Base-by-base conservation (phyloP, 352 stramenopile species). In the Globisporangium perplexum region DNA sequence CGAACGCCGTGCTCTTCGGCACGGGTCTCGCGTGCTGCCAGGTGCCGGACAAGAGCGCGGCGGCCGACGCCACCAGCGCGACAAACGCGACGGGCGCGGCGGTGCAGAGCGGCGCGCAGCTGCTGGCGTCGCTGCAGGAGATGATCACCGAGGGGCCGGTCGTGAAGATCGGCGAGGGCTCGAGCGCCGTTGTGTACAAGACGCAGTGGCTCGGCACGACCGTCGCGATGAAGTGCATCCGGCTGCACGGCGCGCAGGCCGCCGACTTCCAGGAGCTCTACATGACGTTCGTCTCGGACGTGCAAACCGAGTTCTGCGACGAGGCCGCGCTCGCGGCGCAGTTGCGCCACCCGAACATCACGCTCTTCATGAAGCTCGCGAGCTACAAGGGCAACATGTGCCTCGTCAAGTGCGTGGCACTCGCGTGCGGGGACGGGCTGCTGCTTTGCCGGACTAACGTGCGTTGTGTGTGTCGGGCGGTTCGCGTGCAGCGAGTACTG, bases 131-230 rank as follows among this genome's bases (percentile, higher is more conserved):
- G 49, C 57, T 57, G 20, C 70, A 61, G 23, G 78, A 89, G 68
- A 83, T 89, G 74, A 48, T 78, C 42, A 82, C 68, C 11, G 75
- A 84, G 50, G 71, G 70, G 4, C 73, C 66, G 5, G 78, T 82
- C 5, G 59, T 80, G 23, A 86, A 84, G 67, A 87, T 89, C 41
- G 75, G 78, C 7, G 74, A 85, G 53, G 76, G 74, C 23, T 85
- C 74, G 20, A 87, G 76, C 53, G 75, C 73, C 0, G 63, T 86
- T 35, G 75, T 89, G 41, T 89, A 82, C 62, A 77, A 76, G 50
- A 78, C 66, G 1, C 71, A 86, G 50, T 89, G 75, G 75, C 66
- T 89, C 17, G 78, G 75, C n/a, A 89, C 86, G 42, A 86, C 75
- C 0, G 75, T 87, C 15, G 78, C 78, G n/a, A 76, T 89, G 47